Percentiles rank a stretch among this genome's conserved stretches.
These are phyloP conservation scores for Fusarium dlaminii DNA, from an alignment of 2,329 filamentous ascomycete species.

Conservation along the genomic window DNA sequence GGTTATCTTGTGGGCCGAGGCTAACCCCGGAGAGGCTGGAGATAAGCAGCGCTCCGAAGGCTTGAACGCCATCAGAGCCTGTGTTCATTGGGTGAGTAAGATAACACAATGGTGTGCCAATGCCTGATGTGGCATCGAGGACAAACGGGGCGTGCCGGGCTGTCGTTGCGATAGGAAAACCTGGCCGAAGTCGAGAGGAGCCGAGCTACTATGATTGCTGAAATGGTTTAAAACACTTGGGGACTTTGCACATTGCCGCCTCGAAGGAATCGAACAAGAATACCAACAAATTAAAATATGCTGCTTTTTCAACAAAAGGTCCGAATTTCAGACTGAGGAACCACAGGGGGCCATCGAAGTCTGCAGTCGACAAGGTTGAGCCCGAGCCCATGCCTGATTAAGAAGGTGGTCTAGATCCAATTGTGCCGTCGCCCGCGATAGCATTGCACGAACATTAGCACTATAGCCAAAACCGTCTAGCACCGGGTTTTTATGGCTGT, in stretches of 20 bases:
- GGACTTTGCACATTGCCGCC: background rate
- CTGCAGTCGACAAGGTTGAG: slow-evolving; percentile 18
- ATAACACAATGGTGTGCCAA: slow-evolving; percentile 32
- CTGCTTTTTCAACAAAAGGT: slow-evolving; percentile 37
- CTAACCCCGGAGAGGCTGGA: slow-evolving; percentile 41
- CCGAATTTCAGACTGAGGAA: slow-evolving; percentile 29
- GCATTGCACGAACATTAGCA: slow-evolving; percentile 2
- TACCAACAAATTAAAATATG: background rate
- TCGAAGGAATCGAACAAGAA: slow-evolving; percentile 9
- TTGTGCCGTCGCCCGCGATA: slow-evolving; percentile 31
- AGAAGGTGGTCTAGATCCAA: slow-evolving; percentile 27
- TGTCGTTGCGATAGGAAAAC: background rate
- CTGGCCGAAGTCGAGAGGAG: background rate
- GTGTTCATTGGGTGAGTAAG: slow-evolving; percentile 27
- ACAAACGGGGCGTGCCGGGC: background rate
- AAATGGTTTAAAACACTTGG: background rate
- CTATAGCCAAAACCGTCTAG: slow-evolving; percentile 29
- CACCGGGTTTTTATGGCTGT: slow-evolving; percentile 4
- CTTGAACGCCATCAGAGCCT: slow-evolving; percentile 24
- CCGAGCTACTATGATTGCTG: background rate
- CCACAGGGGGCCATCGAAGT: slow-evolving; percentile 23
- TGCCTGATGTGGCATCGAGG: slow-evolving; percentile 15
- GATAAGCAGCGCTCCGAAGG: slow-evolving; percentile 37
- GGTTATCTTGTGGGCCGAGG: slow-evolving; percentile 32
- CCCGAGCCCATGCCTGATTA: slow-evolving; percentile 13